These are phyloP conservation scores for Aspergillus conjunctus DNA, from an alignment of 495 filamentous ascomycete species.

Conservation along the genomic window DNA sequence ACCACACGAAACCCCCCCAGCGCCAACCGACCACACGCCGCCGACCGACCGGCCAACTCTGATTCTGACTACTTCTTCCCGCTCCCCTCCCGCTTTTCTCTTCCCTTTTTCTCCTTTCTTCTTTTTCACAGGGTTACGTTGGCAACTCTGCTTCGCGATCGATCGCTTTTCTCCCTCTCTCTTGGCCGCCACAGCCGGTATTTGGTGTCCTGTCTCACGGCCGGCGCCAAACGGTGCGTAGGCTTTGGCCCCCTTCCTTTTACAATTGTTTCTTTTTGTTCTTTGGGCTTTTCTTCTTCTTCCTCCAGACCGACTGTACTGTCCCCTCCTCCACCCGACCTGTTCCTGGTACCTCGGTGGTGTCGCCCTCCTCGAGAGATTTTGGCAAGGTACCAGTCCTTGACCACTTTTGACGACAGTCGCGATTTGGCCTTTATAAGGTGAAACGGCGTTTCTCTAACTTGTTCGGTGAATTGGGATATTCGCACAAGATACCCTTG, in stretches of 20 bases:
- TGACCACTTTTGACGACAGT: constrained; percentile 23
- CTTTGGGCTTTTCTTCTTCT: constrained; percentile 27
- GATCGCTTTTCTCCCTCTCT: constrained; percentile 41
- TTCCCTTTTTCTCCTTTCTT: constrained; percentile 9
- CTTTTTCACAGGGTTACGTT: constrained; percentile 29
- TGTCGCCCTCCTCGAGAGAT: constrained; percentile 8
- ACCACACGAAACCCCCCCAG: constrained; percentile 3
- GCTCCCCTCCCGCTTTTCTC: constrained; percentile 23
- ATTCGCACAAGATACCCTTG: constrained; percentile 47
- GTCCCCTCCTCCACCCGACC: constrained; percentile 3
- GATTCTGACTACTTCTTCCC: constrained; percentile 24
- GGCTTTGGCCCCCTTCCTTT: constrained; percentile 50
- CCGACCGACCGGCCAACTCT: constrained; percentile 9
- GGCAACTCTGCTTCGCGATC: constrained; percentile 36
- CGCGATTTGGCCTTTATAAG: constrained; percentile 31
- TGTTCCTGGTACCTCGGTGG: constrained; percentile 22
- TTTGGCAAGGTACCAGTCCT: constrained; percentile 11
- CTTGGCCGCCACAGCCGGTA: constrained; percentile 58
- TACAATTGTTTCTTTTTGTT: constrained; percentile 28
- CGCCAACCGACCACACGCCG: constrained; percentile 3
- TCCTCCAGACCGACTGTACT: constrained; percentile 23
- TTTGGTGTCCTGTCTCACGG: constrained; percentile 59
- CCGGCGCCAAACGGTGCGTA: constrained; percentile 60
- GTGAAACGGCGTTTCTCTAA: constrained; percentile 44
- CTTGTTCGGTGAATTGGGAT: constrained; percentile 41